These are phyloP conservation scores for Harrya chromipes DNA, from an alignment of 768 basidiomycete species.

Conservation along the genomic window DNA sequence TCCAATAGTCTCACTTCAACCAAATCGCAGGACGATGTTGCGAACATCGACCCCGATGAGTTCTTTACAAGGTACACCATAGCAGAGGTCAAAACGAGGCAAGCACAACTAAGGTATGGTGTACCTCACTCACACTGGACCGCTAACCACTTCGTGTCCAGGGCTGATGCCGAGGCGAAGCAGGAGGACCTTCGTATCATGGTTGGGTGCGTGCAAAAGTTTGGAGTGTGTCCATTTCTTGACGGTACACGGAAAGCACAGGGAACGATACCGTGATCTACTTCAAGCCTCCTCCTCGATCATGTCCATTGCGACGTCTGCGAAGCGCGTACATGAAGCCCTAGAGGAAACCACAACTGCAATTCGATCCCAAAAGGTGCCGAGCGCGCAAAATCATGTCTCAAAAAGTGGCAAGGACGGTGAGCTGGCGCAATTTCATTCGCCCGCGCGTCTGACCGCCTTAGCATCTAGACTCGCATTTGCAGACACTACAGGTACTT, in stretches of 20 bases:
- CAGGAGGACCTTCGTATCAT: conserved; percentile 85
- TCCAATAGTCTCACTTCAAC: conserved; percentile 6
- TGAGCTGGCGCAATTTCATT: conserved; percentile 22
- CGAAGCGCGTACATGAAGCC: conserved; percentile 59
- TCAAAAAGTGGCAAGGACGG: conserved; percentile 42
- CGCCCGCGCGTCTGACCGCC: not conserved
- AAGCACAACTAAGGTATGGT: conserved; percentile 63
- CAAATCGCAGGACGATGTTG: conserved; percentile 17
- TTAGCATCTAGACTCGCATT: conserved; percentile 51
- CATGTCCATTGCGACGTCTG: conserved; percentile 68
- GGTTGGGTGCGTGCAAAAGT: conserved; percentile 74
- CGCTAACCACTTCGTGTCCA: conserved; percentile 26
- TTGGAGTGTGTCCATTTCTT: conserved; percentile 11
- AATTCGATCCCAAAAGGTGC: conserved; percentile 47
- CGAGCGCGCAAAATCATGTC: conserved; percentile 41
- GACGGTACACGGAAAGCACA: conserved; percentile 55
- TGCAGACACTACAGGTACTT: conserved; percentile 66
- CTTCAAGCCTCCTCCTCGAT: conserved; percentile 85
- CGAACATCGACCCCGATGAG: conserved; percentile 61
- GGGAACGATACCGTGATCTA: conserved; percentile 87
- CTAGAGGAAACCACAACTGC: conserved; percentile 59
- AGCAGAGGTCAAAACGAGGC: conserved; percentile 61
- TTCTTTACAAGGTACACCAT: conserved; percentile 72
- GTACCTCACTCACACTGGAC: conserved; percentile 2
- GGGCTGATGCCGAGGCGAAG: conserved; percentile 81